Base-by-base conservation (phyloP, 2,329 filamentous ascomycete species). In the Neocucurbitaria cava region DNA sequence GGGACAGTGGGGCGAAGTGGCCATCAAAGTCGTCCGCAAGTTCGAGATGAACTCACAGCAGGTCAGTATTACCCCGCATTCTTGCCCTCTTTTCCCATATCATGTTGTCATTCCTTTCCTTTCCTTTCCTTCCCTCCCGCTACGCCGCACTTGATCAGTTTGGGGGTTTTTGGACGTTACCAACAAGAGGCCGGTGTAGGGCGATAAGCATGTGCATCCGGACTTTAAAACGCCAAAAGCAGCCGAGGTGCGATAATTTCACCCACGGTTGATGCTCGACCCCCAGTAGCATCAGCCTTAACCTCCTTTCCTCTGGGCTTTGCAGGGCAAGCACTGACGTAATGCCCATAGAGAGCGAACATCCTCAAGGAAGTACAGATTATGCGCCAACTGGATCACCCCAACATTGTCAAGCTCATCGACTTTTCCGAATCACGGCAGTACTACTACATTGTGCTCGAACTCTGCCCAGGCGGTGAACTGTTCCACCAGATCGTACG, bases 301-400 rank as follows among this genome's bases (percentile, higher is more conserved):
- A 49, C 46, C 55, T 46, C 49, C 52, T 63, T 51, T 49, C 65
- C 62, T 43, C 38, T 52, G 50, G 46, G 54, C 52, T 63, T 68
- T 41, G 47, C 48, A 68, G 64, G 62, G 65, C 65, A 69, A 56
- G 59, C 57, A 73, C 79, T 81, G 73, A 82, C 78, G 70, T 76
- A 66, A 71, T 65, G 58, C 56, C 61, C 53, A 62, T 76, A 99
- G 95, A 86, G 95, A 79, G 91, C 94, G 61, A 99, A 98, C 71
- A 98, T 99, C 63, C 81, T 99, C 58, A 99, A 99, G 79, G 95
- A 99, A 77, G 95, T 99, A 13, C 91, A 96, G 71, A 99, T 99
- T 66, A 99, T 99, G 94, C 91, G 93, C 61, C 90, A 96, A 70
- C 83, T 99, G 43, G 92, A 98, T 63, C 95, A 99, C 66, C 93